Base-by-base conservation (phyloP, 176 grass and related monocot genomes). In the Oryza nivara region DNA sequence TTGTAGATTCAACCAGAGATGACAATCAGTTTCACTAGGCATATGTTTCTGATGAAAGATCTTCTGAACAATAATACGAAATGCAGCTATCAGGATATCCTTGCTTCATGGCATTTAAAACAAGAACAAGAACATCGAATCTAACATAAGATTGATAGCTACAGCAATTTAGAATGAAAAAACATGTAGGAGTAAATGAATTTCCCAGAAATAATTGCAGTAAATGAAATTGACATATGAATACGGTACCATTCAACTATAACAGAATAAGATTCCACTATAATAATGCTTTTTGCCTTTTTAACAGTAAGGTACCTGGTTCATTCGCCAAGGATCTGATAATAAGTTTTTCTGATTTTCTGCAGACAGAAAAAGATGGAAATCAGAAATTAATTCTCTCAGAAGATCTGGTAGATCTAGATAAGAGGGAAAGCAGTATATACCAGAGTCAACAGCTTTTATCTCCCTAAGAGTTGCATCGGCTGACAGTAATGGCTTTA, bases 401-500 rank as follows among this genome's bases (percentile, higher is more conserved):
- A 67, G 28, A 66, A 67, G 30, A 83, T 65, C n/a, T 19, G 46
- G 56, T 19, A 83, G 43, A 11, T 49, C 73, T 11, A 75, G 65
- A 71, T 38, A 76, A 87, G 66, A 85, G 56, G 7, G 4, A 86
- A 84, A 69, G 67, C 45, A 64, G 44, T 60, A 87, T 25, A 54
- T 87, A 95, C 96, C 96, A 91, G 96, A 98, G 81, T 98, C 91
- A 76, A 98, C 93, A 73, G 96, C 91, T 89, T 95, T 98, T 89
- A 98, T 95, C 88, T 98, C 96, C 78, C 96, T 87, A 89, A 95
- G 82, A 65, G 89, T 92, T 77, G 93, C 96, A 84, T 98, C 96
- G 82, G 87, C 54, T 46, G 96, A 98, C 93, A 98, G 95, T 87
- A 98, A 85, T 76, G 96, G 93, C 63, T 87, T 98, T 82, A 98